Evolutionary conservation across 1,139 yeast species (phyloP), one percentile per base, ranked within the genome.

Genomic region (Diutina mesorugosa): DNA sequence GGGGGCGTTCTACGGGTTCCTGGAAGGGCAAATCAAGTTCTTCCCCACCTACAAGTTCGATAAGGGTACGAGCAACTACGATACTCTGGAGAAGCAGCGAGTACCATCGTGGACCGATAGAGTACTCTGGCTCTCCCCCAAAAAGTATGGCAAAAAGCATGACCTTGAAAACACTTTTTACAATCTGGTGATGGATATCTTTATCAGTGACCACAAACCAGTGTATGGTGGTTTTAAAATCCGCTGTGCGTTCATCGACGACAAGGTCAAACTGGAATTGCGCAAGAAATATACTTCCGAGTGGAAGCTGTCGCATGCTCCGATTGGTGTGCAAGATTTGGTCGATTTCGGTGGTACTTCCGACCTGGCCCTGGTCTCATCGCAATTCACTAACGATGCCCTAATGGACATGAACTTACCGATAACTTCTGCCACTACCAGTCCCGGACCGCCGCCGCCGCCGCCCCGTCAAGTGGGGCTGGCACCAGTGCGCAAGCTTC

Each of bases 61-160:
- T 67, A 84, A 87, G 59, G 95, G 95, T 2, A 93, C 93, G 62
- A 97, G 90, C 65, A 77, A 91, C 3, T 86, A 95, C 67, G 99
- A 93, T 68, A 61, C 69, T 4, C 63, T 67, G 53, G 98, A 91
- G 65, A 93, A 93, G 69, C 93, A 87, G 63, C 79, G 99, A 62
- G 83, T 90, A 0, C 99, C 99, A 0, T 93, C 98, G 0, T 93
- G 99, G 99, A 91, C 98, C 8, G 99, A 93, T 68, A 76, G 97
- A 7, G 53, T 50, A 21, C 8, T 50, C 21, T 50, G 53, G 53
- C 9, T 50, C 3, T 32, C 45, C 2, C 53, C 53, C 9, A 30
- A 32, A 12, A 50, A 50, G 53, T 50, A 32, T 32, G 29, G 29
- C n/a, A 30, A 32, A 4, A 21, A 21, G 14, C 26, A 8, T n/a